Evolutionary conservation across 1,284 basidiomycete species (phyloP).

Genomic region (Inonotus obliquus): DNA sequence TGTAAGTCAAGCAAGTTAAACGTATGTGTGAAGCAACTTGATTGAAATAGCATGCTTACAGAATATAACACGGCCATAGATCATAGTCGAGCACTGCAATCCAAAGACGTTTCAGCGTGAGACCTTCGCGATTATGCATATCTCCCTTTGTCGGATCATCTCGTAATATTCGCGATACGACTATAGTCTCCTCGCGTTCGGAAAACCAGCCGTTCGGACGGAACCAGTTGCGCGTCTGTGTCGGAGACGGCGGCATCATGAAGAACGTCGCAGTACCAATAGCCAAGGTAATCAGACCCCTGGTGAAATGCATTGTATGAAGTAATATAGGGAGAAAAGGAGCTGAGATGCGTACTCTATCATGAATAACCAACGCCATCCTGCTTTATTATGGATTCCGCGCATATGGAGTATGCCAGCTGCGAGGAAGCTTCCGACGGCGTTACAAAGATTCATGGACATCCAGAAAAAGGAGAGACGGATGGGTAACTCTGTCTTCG

Average conservation of each 20-base stretch:
- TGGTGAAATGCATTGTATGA: conserved; percentile 18
- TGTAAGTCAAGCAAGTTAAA: not conserved
- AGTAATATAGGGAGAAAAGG: not conserved
- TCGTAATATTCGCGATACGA: conserved; percentile 56
- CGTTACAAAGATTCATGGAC: conserved; percentile 46
- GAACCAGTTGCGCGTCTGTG: conserved; percentile 64
- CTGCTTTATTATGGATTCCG: conserved; percentile 48
- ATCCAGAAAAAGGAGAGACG: conserved; percentile 69
- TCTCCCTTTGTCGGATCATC: conserved; percentile 66
- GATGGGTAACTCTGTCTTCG: conserved; percentile 60
- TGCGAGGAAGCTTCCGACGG: conserved; percentile 58
- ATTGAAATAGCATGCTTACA: conserved; percentile 28
- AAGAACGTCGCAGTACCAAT: conserved; percentile 63
- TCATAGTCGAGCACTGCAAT: conserved; percentile 56
- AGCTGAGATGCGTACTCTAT: conserved; percentile 39
- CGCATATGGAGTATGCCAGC: conserved; percentile 59
- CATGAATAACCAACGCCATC: conserved; percentile 55
- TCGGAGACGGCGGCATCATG: conserved; percentile 65
- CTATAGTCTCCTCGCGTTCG: conserved; percentile 48
- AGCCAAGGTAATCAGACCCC: conserved; percentile 45
- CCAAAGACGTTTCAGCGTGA: conserved; percentile 51
- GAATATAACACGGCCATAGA: conserved; percentile 65
- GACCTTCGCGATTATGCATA: conserved; percentile 77
- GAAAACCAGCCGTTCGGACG: conserved; percentile 70
- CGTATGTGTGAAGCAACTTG: no score